A percentile compares a stretch with the other conserved stretches of the same genome.
Evolutionary conservation across 768 basidiomycete genomes (phyloP).

Genomic region (Phylloporus arenicola): DNA sequence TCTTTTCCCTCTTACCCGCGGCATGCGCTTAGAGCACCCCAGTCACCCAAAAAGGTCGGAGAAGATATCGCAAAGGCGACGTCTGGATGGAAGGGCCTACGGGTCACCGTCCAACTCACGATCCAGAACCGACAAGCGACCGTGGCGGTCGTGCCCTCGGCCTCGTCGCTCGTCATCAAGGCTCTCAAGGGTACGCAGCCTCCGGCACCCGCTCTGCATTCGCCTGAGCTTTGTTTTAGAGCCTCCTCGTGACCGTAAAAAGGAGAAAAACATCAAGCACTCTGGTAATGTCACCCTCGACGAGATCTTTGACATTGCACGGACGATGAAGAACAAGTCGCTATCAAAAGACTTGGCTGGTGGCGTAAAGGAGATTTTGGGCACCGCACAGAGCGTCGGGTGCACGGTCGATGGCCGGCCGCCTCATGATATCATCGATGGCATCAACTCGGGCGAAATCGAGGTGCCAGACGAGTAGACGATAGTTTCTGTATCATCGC

Average conservation of each 20-base stretch:
- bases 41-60: slow-evolving; percentile 99
- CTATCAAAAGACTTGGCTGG: slow-evolving; percentile 87
- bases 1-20: neutral
- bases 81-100: slow-evolving; percentile 97
- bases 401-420: slow-evolving; percentile 94
- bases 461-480: slow-evolving; percentile 82
- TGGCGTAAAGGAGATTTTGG: slow-evolving; percentile 95
- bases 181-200: slow-evolving; percentile 88
- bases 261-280: slow-evolving; percentile 99
- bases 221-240: slow-evolving; percentile 43
- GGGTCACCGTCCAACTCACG: slow-evolving; percentile 96
- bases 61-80: slow-evolving; percentile 99
- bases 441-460: slow-evolving; percentile 76
- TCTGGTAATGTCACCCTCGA: slow-evolving; percentile 88
- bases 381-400: slow-evolving; percentile 93
- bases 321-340: slow-evolving; percentile 93
- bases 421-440: slow-evolving; percentile 90
- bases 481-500: slow-evolving; percentile 17
- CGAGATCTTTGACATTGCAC: slow-evolving; percentile 92
- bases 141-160: slow-evolving; percentile 94
- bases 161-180: slow-evolving; percentile 94
- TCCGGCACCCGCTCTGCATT: neutral
- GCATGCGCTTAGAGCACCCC: neutral
- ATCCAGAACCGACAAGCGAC: slow-evolving; percentile 99
- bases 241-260: slow-evolving; percentile 98